Conservation (phyloP, 257 asterid species). For the Solanum sejunctum region DNA sequence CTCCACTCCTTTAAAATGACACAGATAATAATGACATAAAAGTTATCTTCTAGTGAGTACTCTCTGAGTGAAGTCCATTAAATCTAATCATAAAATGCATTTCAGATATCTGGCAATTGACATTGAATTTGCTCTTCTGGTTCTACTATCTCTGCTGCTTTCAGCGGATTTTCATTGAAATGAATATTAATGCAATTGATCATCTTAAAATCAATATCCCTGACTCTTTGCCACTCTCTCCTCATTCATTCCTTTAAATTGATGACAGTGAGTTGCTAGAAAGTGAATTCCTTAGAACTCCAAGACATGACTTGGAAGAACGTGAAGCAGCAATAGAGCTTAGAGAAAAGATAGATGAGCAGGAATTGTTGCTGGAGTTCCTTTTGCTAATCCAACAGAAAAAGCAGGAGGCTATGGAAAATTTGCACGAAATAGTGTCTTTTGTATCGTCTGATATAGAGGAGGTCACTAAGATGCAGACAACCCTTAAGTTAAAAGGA, state of each 20-base stretch:
- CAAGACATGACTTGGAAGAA: constrained; percentile 66
- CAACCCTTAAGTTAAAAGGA: constrained; percentile 40
- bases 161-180: background rate
- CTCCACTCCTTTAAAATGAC: background rate
- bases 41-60: background rate
- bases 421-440: constrained; percentile 52
- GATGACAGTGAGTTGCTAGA: constrained; percentile 65
- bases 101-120: background rate
- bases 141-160: background rate
- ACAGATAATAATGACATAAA: background rate
- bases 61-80: background rate
- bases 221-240: background rate
- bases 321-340: constrained; percentile 79
- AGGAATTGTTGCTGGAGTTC: constrained; percentile 77
- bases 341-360: constrained; percentile 77
- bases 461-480: constrained; percentile 57
- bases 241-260: constrained; percentile 4
- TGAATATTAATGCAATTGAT: background rate
- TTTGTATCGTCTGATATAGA: constrained; percentile 77
- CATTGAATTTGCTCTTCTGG: no score
- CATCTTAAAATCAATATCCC: background rate
- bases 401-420: constrained; percentile 65
- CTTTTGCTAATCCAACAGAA: constrained; percentile 60
- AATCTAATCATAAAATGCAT: background rate
- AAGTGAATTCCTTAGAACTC: constrained; percentile 80